Conservation (phyloP, 345 rosid genomes). For the Bruguiera parviflora region DNA sequence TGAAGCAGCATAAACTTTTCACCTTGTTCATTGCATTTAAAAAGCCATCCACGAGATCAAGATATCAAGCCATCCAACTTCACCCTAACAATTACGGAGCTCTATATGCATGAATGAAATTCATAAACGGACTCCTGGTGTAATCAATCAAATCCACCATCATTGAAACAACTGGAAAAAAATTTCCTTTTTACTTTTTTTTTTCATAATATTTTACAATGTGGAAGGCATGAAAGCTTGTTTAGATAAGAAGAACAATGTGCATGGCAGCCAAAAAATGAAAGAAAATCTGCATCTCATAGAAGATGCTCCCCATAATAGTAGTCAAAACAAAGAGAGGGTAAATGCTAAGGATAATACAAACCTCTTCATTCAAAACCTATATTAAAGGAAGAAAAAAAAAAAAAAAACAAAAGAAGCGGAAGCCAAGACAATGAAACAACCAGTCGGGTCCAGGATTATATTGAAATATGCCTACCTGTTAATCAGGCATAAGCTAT, state of each 20-base stretch:
- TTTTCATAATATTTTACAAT: too few species aligned
- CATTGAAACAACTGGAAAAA: too few species aligned
- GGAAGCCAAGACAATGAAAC: conserved; percentile 27
- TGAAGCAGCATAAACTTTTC: too few species aligned
- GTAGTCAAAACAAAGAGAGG: conserved; percentile 21
- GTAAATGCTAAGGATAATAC: conserved; percentile 33
- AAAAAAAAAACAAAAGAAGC: conserved; percentile 4
- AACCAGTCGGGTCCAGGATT: conserved; percentile 34
- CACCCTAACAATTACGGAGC: too few species aligned
- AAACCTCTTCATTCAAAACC: conserved; percentile 39
- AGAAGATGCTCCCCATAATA: conserved; percentile 28
- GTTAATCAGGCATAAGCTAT: conserved; percentile 18
- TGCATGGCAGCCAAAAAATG: conserved; percentile 7
- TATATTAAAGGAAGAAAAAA: neutral
- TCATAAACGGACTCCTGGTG: too few species aligned
- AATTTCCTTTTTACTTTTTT: too few species aligned
- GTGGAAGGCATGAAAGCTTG: too few species aligned
- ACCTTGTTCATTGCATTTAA: too few species aligned
- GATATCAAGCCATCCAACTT: too few species aligned
- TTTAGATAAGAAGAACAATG: neutral
- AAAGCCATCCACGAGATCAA: too few species aligned
- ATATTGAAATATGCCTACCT: conserved; percentile 31
- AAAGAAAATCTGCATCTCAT: conserved; percentile 35
- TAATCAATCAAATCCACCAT: too few species aligned
- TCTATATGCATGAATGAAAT: too few species aligned